phyloP scores from a whole-genome alignment of 2,329 filamentous ascomycete species.

The Paraphaeosphaeria minitans region DNA sequence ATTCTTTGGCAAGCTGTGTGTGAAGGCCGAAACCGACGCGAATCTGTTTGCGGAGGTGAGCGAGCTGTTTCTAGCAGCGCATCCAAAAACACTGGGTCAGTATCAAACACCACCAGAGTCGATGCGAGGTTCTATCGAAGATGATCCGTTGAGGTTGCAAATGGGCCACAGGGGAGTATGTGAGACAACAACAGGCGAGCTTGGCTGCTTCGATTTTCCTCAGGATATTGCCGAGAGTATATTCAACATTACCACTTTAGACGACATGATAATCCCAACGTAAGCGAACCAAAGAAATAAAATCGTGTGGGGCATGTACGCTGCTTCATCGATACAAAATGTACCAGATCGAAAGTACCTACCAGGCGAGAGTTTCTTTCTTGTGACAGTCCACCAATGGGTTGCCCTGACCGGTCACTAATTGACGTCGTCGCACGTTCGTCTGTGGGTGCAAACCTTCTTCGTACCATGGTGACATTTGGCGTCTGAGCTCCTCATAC shows the following conservation, averaged over 20 bases:
- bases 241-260: background rate
- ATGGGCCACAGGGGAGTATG: background rate
- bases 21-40: background rate
- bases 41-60: background rate
- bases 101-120: background rate
- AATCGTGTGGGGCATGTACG: background rate
- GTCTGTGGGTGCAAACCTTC: conserved; percentile 59
- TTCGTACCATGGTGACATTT: conserved; percentile 88
- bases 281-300: background rate
- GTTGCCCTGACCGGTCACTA: background rate
- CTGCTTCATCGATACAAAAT: background rate
- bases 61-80: background rate
- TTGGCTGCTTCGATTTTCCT: background rate
- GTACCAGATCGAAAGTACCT: background rate
- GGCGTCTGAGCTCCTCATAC: conserved; percentile 79
- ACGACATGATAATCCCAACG: background rate
- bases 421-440: background rate
- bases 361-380: background rate
- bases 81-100: background rate
- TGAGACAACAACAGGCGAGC: background rate
- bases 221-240: background rate
- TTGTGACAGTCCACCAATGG: background rate
- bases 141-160: background rate
- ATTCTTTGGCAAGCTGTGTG: background rate
- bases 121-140: background rate